Conservation (phyloP, 495 filamentous ascomycete species). For the Jackrogersella minutella region DNA sequence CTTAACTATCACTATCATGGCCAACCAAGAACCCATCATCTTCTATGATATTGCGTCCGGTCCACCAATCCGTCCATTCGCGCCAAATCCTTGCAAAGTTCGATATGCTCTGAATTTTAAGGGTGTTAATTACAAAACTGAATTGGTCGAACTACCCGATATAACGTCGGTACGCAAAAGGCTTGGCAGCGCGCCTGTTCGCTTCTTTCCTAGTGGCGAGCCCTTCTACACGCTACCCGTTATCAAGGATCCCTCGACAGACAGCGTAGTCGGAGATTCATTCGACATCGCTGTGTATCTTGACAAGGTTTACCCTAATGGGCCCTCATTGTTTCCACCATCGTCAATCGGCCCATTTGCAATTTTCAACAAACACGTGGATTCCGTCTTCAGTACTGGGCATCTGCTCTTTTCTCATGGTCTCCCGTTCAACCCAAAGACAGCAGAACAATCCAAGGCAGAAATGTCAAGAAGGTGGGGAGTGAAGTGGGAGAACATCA, state of each 20-base stretch:
- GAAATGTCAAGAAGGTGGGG: slow-evolving; percentile 58
- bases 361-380: slow-evolving; percentile 59
- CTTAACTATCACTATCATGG: no score
- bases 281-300: slow-evolving; percentile 69
- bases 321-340: slow-evolving; percentile 30
- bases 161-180: slow-evolving; percentile 55
- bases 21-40: neutral
- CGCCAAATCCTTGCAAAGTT: slow-evolving; percentile 69
- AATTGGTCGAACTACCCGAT: slow-evolving; percentile 59
- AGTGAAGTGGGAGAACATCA: slow-evolving; percentile 58
- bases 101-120: slow-evolving; percentile 70
- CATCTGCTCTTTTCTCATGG: slow-evolving; percentile 44
- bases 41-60: slow-evolving; percentile 67
- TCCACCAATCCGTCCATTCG: slow-evolving; percentile 48
- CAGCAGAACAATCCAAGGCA: slow-evolving; percentile 51
- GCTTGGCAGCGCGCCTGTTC: slow-evolving; percentile 55
- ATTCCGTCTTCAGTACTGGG: slow-evolving; percentile 58
- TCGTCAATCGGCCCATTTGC: slow-evolving; percentile 40
- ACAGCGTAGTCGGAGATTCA: slow-evolving; percentile 61
- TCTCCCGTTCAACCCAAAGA: slow-evolving; percentile 57
- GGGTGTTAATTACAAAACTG: slow-evolving; percentile 56
- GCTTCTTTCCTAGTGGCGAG: slow-evolving; percentile 64
- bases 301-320: slow-evolving; percentile 56
- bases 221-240: slow-evolving; percentile 69
- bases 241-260: slow-evolving; percentile 57